Conservation (phyloP, 305 asterid genomes). For the Andrographis paniculata region DNA sequence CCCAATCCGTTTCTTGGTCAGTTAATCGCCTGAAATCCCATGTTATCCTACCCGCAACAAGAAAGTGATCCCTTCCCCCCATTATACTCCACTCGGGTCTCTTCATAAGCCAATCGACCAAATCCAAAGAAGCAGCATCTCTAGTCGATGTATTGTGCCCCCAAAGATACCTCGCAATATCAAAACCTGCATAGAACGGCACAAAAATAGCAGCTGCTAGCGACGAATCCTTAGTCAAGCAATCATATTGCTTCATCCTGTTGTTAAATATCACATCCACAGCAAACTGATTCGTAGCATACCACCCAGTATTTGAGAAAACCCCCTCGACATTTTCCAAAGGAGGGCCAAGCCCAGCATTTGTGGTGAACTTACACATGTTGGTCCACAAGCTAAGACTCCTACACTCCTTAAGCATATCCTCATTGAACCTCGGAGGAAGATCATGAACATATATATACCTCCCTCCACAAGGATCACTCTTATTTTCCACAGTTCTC, state of each 20-base stretch:
- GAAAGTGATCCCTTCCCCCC: constrained; percentile 87
- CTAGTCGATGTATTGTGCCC: constrained; percentile 50
- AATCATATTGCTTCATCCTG: constrained; percentile 70
- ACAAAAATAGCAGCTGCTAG: constrained; percentile 79
- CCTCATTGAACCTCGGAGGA: constrained; percentile 72
- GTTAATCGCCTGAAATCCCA: constrained; percentile 77
- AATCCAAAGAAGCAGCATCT: constrained; percentile 66
- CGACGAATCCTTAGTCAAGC: constrained; percentile 69
- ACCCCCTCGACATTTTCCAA: constrained; percentile 69
- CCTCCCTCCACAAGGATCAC: constrained; percentile 87
- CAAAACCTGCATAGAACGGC: constrained; percentile 80
- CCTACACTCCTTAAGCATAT: constrained; percentile 72
- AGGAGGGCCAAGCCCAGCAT: constrained; percentile 76
- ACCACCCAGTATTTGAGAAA: constrained; percentile 73
- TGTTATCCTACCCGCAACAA: constrained; percentile 77
- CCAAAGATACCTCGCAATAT: constrained; percentile 70
- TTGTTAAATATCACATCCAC: constrained; percentile 70
- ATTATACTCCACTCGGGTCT: constrained; percentile 70
- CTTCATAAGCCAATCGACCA: constrained; percentile 56
- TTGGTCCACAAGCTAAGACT: constrained; percentile 77
- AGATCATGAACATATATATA: constrained; percentile 75
- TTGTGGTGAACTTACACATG: constrained; percentile 70
- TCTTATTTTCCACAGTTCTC: constrained; percentile 58
- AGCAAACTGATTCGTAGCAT: constrained; percentile 76
- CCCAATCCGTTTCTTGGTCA: constrained; percentile 61